Conservation (phyloP, 441 rosid genomes). For the Eruca vesicaria region DNA sequence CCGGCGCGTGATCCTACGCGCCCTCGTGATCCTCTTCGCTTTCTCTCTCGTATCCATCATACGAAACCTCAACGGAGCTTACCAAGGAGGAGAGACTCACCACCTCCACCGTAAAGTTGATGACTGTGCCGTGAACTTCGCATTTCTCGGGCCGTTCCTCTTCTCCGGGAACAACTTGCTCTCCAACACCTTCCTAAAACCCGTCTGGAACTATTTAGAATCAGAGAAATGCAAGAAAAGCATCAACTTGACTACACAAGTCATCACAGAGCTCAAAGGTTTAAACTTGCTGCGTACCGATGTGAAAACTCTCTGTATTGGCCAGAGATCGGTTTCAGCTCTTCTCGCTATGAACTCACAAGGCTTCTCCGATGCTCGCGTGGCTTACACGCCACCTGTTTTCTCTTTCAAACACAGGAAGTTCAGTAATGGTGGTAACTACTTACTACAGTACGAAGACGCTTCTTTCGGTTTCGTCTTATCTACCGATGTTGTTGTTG, state of each 20-base stretch:
- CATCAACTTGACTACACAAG: conserved; percentile 43
- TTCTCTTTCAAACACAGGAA: conserved; percentile 60
- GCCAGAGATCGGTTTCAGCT: conserved; percentile 59
- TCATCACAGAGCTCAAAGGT: conserved; percentile 49
- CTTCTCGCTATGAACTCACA: conserved; percentile 50
- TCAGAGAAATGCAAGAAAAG: conserved; percentile 43
- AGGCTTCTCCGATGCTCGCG: conserved; percentile 52
- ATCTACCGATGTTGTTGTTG: conserved; percentile 52
- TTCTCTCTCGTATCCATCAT: conserved; percentile 43
- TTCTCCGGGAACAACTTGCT: conserved; percentile 33
- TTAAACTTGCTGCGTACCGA: conserved; percentile 44
- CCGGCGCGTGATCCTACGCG: conserved; percentile 49
- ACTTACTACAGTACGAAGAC: conserved; percentile 53
- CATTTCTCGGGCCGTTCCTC: conserved; percentile 40
- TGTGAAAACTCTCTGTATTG: conserved; percentile 62
- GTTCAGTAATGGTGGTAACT: conserved; percentile 34
- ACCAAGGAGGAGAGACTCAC: conserved; percentile 15
- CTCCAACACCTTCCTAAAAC: conserved; percentile 42
- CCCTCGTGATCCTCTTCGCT: conserved; percentile 44
- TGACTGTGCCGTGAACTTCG: conserved; percentile 34
- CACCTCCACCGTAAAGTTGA: conserved; percentile 16
- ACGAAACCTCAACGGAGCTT: conserved; percentile 36
- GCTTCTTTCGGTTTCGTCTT: conserved; percentile 64
- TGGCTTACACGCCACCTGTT: conserved; percentile 48
- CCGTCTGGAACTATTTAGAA: conserved; percentile 44